Conservation (phyloP, 306 rosid species). For the Glycine soja region DNA sequence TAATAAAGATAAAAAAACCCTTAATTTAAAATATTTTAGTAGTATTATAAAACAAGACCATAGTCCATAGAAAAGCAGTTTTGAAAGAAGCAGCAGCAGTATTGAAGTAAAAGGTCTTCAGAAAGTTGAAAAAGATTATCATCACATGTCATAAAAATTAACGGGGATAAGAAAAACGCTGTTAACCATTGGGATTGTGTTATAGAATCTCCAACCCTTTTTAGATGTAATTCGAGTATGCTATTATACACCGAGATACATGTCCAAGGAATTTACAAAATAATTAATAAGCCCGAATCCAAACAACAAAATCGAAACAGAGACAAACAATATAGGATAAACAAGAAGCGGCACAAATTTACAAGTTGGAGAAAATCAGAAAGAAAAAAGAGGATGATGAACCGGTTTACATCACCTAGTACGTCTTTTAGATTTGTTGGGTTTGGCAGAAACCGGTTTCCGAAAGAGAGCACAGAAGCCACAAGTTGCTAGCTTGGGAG, state of each 20-base stretch:
- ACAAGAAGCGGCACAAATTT: conserved; percentile 9
- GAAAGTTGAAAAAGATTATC: no score
- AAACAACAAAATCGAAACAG: conserved; percentile 1
- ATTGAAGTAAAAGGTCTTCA: no score
- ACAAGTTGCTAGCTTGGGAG: conserved; percentile 74
- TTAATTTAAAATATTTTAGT: no score
- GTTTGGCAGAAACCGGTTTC: conserved; percentile 45
- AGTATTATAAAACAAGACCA: no score
- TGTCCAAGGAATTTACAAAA: conserved; percentile 27
- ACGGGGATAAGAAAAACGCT: no score
- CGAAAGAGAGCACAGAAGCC: conserved; percentile 66
- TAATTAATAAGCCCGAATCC: no score
- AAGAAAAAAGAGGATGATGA: neutral
- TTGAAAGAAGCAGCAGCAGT: no score
- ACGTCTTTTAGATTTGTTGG: conserved; percentile 53
- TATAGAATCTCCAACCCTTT: no score
- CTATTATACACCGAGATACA: neutral
- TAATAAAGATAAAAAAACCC: no score
- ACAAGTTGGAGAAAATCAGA: conserved; percentile 25
- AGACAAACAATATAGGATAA: neutral
- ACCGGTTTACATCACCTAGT: conserved; percentile 42
- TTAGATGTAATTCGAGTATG: conserved; percentile 8
- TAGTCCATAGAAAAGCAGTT: no score
- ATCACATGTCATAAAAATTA: no score
- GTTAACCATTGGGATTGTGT: no score